Base-by-base conservation (phyloP, 148 eudicot species). In the Linanthus parryae region DNA sequence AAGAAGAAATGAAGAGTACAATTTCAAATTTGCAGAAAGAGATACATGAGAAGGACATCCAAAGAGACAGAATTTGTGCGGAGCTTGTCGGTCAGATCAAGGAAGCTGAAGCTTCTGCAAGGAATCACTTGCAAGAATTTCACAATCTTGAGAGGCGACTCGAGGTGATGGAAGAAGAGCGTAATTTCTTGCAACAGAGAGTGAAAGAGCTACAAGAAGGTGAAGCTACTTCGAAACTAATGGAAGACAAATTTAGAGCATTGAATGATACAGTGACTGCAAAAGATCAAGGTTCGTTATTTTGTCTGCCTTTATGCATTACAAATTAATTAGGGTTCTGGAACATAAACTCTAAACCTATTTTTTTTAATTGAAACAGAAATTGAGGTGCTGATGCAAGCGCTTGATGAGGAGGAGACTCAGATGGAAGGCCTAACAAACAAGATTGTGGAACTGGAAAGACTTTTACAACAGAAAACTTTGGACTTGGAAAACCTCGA, bases 361-460 rank as follows among this genome's bases (percentile, higher is more conserved):
- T 26, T 44, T 40, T 45, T 26, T 15, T 28, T 38, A 6, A 31
- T 37, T 62, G 35, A 54, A 78, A 61, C 76, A 92, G 99, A 92
- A 72, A 73, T 68, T 57, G 96, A 88, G 74, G 69, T 74, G 15
- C 59, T 92, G 63, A 82, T 88, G 91, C 99, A 92, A 73, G 99
- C 94, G 43, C 88, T 92, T 63, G 99, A 88, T 35, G 99, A 87
- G 70, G 94, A 87, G 70, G 99, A 84, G 77, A 63, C 69, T 56
- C 91, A 92, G 65, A 77, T 92, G 94, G 99, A 92, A 64, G 74
- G 64, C 56, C 70, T 79, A 27, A 67, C 64, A 58, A 75, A 50
- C 55, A 79, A 70, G 70, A 56, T 75, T 57, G 75, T 30, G 47
- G 78, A 73, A 35, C 61, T 87, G 66, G 94, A 87, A 73, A 70